Conservation (phyloP, 192 early-diverging fungal species). For the Coemansia pectinata region DNA sequence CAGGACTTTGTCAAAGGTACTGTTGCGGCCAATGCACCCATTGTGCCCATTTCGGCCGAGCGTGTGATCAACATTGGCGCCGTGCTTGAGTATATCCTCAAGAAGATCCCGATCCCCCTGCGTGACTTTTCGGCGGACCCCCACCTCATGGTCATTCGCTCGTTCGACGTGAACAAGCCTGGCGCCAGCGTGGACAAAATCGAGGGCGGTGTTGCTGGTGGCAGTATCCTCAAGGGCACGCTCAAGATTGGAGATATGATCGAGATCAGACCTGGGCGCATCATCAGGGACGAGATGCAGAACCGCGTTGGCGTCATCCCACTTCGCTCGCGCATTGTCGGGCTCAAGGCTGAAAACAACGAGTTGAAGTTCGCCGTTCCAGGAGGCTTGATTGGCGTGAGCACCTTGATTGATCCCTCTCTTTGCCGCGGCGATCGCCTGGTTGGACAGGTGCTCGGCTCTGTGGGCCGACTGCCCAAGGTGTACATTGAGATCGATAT, state of each 20-base stretch:
- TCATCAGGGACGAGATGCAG: constrained; percentile 84
- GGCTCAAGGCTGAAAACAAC: constrained; percentile 87
- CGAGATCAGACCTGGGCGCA: constrained; percentile 90
- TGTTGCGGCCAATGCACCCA: constrained; percentile 90
- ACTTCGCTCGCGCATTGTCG: constrained; percentile 86
- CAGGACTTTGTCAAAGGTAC: constrained; percentile 92
- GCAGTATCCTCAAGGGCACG: constrained; percentile 91
- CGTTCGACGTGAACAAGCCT: constrained; percentile 99
- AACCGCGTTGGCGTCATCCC: constrained; percentile 80
- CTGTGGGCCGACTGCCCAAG: constrained; percentile 86
- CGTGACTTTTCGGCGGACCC: constrained; percentile 92
- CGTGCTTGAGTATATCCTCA: constrained; percentile 96
- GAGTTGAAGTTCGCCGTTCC: constrained; percentile 96
- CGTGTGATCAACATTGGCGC: constrained; percentile 99
- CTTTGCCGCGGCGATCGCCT: constrained; percentile 95
- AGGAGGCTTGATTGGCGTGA: constrained; percentile 99
- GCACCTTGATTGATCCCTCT: constrained; percentile 94
- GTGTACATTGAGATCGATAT: constrained; percentile 97
- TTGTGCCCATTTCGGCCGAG: constrained; percentile 98
- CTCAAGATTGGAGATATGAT: constrained; percentile 89
- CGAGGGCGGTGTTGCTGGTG: constrained; percentile 98
- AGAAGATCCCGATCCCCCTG: constrained; percentile 91
- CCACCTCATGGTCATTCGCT: constrained; percentile 95
- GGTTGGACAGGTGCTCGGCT: constrained; percentile 93
- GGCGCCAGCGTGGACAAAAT: constrained; percentile 90